Evolutionary conservation across 306 rosid genomes (phyloP).

Genomic region (Adenanthera pavonina): DNA sequence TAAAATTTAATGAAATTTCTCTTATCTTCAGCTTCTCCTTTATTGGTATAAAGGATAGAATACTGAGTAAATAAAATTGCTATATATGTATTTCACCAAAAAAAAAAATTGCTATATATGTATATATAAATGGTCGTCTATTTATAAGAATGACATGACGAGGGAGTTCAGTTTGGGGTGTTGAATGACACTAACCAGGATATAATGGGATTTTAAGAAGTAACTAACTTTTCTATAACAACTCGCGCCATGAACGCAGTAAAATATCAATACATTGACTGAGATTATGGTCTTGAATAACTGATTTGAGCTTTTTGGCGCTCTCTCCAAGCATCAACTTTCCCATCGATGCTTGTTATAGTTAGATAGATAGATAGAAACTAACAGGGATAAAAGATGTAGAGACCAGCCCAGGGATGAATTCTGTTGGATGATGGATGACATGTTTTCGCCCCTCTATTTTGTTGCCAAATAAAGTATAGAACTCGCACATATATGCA

Average conservation of each 20-base stretch:
- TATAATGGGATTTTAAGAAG: constrained; percentile 21
- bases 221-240: not conserved
- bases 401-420: constrained; percentile 3
- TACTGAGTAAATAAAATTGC: not conserved
- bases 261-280: not conserved
- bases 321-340: not conserved
- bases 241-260: constrained; percentile 22
- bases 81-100: not conserved
- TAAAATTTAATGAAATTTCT: not conserved
- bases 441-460: not conserved
- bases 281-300: constrained; percentile 1
- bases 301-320: constrained; percentile 21
- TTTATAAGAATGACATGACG: constrained; percentile 21
- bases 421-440: constrained; percentile 6
- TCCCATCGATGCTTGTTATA: not conserved
- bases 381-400: not conserved
- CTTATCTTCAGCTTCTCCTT: not conserved
- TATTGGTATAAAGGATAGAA: not conserved
- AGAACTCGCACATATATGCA: not conserved
- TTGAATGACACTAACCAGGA: constrained; percentile 5
- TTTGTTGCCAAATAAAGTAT: constrained; percentile 2
- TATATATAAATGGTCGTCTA: not conserved
- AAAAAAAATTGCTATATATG: no score
- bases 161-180: not conserved
- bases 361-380: not conserved